phyloP scores from a whole-genome alignment of 176 grass and related monocot genomes.

The Tillandsia fasciculata region DNA sequence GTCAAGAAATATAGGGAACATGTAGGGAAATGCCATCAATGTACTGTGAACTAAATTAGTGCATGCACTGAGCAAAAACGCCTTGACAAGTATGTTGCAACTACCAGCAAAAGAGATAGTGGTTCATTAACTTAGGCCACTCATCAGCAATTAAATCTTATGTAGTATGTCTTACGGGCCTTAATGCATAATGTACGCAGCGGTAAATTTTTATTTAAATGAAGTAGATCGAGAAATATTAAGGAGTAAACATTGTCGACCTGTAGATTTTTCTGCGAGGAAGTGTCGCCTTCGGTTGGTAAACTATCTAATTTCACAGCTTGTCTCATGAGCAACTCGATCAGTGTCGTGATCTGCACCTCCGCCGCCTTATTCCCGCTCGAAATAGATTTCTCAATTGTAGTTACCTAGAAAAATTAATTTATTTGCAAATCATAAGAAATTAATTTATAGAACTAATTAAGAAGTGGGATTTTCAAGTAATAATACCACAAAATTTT shows the following conservation, averaged over 20 bases:
- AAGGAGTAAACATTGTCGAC: conserved; percentile 15
- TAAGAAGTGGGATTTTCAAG: background rate
- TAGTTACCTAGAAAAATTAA: conserved; percentile 38
- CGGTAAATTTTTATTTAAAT: background rate
- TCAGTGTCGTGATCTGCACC: conserved; percentile 90
- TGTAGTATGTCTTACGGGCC: no score
- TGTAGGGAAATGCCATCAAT: conserved; percentile 15
- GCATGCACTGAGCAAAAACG: no score
- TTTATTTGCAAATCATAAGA: background rate
- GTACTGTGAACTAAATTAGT: no score
- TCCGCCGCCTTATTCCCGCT: conserved; percentile 78
- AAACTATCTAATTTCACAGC: conserved; percentile 86
- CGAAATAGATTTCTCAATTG: conserved; percentile 65
- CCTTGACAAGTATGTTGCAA: no score
- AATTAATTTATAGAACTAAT: background rate
- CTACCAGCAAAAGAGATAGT: no score
- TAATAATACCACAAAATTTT: background rate
- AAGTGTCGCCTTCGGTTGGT: conserved; percentile 40
- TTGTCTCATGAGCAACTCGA: conserved; percentile 88
- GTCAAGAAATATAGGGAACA: conserved; percentile 1
- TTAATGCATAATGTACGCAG: no score
- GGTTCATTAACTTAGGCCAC: no score
- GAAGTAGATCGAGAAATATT: background rate
- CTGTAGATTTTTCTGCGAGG: conserved; percentile 76
- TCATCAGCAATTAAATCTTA: no score